phyloP scores from a whole-genome alignment of 2,329 filamentous ascomycete species.

The Talaromyces atroroseus region DNA sequence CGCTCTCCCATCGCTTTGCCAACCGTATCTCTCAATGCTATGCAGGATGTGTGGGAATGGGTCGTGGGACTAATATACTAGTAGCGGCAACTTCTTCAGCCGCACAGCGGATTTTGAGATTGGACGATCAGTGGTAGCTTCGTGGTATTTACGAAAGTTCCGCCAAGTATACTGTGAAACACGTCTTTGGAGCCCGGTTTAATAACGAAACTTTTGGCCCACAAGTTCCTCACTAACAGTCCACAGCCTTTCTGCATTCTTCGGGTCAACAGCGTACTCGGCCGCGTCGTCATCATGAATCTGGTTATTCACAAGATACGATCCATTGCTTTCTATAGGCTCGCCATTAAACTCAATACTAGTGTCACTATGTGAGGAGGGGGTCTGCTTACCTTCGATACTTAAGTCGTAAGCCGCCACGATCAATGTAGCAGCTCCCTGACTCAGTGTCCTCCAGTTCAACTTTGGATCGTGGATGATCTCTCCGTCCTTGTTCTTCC shows the following conservation, averaged over 20 bases:
- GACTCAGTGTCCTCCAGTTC: constrained; percentile 1
- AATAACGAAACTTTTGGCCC: constrained; percentile 3
- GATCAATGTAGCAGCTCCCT: constrained; percentile 16
- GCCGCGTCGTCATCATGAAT: not conserved
- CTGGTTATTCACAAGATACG: not conserved
- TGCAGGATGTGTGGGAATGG: not conserved
- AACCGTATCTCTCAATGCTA: not conserved
- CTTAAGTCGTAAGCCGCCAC: not conserved
- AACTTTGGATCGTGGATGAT: not conserved
- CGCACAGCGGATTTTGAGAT: not conserved
- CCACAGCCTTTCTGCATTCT: not conserved
- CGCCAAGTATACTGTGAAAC: not conserved
- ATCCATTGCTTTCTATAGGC: constrained; percentile 1
- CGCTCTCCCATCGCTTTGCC: not conserved
- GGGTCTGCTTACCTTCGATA: not conserved
- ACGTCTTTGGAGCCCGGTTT: not conserved
- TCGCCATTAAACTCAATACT: not conserved
- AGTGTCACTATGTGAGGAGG: not conserved
- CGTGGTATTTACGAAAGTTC: not conserved
- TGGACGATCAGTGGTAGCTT: not conserved
- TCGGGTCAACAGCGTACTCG: not conserved
- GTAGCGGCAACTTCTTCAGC: not conserved
- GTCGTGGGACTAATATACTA: not conserved
- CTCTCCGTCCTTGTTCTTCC: not conserved
- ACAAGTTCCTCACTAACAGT: constrained; percentile 1